Base-by-base conservation (phyloP, 768 basidiomycete species). In the Boletellus emodensis region DNA sequence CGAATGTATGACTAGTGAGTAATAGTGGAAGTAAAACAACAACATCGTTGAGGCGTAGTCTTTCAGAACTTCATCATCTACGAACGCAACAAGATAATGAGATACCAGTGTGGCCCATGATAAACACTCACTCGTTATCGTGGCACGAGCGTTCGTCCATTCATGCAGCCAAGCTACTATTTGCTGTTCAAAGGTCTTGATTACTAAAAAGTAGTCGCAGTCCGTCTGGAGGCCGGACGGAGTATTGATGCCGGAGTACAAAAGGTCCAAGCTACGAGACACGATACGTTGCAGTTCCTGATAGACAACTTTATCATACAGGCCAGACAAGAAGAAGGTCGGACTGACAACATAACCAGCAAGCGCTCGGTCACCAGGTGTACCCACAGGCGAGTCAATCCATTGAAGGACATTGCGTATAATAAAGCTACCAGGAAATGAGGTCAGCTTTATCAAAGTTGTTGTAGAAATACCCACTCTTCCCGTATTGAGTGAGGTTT, bases 401-500 rank as follows among this genome's bases (percentile, higher is more conserved):
- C 93, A 99, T 34, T 77, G 75, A 22, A 75, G 66, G 14, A 85
- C 84, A 68, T 90, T 86, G 1, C 94, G 85, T 58, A 97, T 91
- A 63, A 97, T 88, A 61, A 79, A 91, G 66, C 90, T 92, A 53
- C 15, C 22, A 33, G 30, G 56, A 53, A 42, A 45, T 33, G 15
- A 48, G 51, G 32, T 4, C 41, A 20, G 8, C 20, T 46, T 3
- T 1, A n/a, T 43, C 30, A 51, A 22, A 26, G 1, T 26, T 26
- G 18, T 34, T 13, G 32, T 17, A 43, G 6, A 43, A 17, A 34
- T 24, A 78, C 90, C 59, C 64, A 93, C 90, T 99, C 95, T 70
- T 97, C 95, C 64, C 87, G 84, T 57, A 97, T 85, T 3, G 86
- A 83, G 63, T 90, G 84, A 4, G 95, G 95, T 71, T 96, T 97